Conservation (phyloP, 140 eudicot species). For the Stevia rebaudiana region DNA sequence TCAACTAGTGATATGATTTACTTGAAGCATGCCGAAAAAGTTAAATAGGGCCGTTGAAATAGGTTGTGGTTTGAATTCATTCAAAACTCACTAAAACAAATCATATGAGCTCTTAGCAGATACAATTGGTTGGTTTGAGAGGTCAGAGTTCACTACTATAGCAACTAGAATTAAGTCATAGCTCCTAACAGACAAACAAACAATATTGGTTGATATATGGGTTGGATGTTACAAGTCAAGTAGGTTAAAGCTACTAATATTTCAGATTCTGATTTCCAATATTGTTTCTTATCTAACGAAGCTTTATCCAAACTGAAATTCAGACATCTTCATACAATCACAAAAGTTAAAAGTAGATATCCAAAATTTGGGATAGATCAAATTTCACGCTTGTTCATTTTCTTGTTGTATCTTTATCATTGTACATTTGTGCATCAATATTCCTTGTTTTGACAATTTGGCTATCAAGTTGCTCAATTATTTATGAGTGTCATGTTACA, state of each 20-base stretch:
- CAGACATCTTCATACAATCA: not conserved
- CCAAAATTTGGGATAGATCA: conserved; percentile 10
- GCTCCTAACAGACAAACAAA: too few species aligned
- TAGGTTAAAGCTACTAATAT: not conserved
- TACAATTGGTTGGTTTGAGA: too few species aligned
- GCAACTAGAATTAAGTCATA: too few species aligned
- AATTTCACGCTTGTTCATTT: conserved; percentile 1
- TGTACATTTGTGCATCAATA: conserved; percentile 1
- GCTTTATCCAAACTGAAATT: not conserved
- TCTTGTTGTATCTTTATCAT: not conserved
- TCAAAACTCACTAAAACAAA: too few species aligned
- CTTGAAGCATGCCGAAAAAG: too few species aligned
- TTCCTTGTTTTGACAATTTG: conserved; percentile 31
- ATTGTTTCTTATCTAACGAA: not conserved
- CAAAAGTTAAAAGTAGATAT: conserved; percentile 21
- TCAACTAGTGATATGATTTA: too few species aligned
- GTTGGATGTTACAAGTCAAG: too few species aligned
- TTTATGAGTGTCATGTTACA: not conserved
- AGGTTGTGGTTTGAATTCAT: too few species aligned
- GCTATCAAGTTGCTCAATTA: conserved; percentile 16
- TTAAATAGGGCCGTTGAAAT: too few species aligned
- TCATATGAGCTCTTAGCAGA: too few species aligned
- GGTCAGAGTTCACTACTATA: too few species aligned
- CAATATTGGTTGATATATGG: too few species aligned
- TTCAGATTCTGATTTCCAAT: not conserved